These are phyloP conservation scores for Cantharellus anzutake DNA, from an alignment of 768 basidiomycete genomes.

Conservation along the genomic window DNA sequence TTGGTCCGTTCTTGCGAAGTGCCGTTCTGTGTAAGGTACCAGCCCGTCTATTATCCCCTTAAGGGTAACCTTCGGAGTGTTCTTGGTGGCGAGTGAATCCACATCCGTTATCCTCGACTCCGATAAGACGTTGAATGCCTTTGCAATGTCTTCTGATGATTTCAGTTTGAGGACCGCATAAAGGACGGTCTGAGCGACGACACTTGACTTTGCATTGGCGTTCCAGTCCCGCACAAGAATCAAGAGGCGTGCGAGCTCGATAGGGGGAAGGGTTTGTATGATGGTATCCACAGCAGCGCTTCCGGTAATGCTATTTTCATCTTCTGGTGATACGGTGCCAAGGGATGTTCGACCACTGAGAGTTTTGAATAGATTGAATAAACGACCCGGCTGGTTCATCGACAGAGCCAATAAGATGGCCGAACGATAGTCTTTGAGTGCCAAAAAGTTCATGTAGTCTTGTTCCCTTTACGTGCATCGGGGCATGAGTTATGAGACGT, in stretches of 20 bases:
- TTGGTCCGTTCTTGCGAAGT: constrained; percentile 67
- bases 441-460: constrained; percentile 81
- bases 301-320: constrained; percentile 36
- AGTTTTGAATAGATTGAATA: constrained; percentile 58
- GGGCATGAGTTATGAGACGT: not conserved
- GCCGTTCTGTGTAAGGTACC: constrained; percentile 88
- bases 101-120: not conserved
- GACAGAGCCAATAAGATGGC: constrained; percentile 84
- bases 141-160: constrained; percentile 50
- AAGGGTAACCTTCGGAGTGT: constrained; percentile 19
- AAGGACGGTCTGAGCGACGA: constrained; percentile 67
- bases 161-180: constrained; percentile 65
- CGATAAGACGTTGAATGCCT: constrained; percentile 32
- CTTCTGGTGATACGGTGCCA: constrained; percentile 8
- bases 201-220: constrained; percentile 73
- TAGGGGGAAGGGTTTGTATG: constrained; percentile 43
- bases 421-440: constrained; percentile 71
- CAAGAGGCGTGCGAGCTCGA: constrained; percentile 66
- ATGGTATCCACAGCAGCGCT: constrained; percentile 61
- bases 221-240: constrained; percentile 86
- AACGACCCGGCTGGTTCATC: constrained; percentile 83
- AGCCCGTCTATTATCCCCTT: constrained; percentile 70
- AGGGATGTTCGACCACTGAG: constrained; percentile 18
- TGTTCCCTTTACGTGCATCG: constrained; percentile 52
- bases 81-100: not conserved